phyloP scores from a whole-genome alignment of 2,329 filamentous ascomycete species.

The Aspergillus thermomutatus region DNA sequence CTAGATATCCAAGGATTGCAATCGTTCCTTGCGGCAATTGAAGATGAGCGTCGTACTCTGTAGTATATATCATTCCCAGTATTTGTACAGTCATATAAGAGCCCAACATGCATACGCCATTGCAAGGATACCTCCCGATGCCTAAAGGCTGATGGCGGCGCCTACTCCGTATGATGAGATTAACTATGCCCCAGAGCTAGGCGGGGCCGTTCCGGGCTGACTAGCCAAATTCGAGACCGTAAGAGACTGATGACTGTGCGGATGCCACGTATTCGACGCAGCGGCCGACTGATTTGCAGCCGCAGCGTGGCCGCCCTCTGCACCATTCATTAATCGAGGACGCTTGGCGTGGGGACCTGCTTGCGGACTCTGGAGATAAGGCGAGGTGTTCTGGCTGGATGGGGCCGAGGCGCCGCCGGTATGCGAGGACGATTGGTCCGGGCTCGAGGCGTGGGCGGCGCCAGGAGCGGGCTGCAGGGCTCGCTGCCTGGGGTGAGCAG shows the following conservation, averaged over 20 bases:
- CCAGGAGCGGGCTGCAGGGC: slow-evolving; percentile 14
- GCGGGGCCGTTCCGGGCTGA: slow-evolving; percentile 22
- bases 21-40: background rate
- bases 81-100: background rate
- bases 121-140: background rate
- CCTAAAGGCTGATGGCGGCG: too few relatives aligned
- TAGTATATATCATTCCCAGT: background rate
- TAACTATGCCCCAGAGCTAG: slow-evolving; percentile 5
- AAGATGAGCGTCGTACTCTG: too few relatives aligned
- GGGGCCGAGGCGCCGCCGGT: slow-evolving; percentile 19
- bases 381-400: slow-evolving; percentile 28
- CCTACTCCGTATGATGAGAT: background rate
- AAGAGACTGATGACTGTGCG: slow-evolving; percentile 7
- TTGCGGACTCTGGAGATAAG: slow-evolving; percentile 23
- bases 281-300: slow-evolving; percentile 4
- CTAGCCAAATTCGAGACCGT: slow-evolving; percentile 23
- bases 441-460: slow-evolving; percentile 21
- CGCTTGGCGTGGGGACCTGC: slow-evolving; percentile 29
- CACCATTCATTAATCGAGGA: slow-evolving; percentile 34
- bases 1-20: background rate
- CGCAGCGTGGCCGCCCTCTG: background rate
- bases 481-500: background rate
- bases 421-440: slow-evolving; percentile 23
- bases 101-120: background rate
- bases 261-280: slow-evolving; percentile 6